These are phyloP conservation scores for Nakazawaea molendinolei DNA, from an alignment of 805 yeast species.

Conservation along the genomic window DNA sequence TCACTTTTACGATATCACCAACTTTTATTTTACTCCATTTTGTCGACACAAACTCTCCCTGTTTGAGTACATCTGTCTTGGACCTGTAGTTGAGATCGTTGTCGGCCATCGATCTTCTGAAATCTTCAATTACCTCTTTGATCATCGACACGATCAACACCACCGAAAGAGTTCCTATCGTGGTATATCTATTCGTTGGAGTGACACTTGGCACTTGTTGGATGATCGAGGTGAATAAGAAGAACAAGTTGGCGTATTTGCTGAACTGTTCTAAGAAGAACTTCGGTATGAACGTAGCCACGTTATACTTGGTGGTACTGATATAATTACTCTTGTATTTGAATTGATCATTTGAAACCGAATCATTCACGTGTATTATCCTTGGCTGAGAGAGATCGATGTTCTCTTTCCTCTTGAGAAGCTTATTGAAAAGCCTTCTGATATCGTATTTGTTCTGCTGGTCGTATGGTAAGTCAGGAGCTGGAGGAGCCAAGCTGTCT, in stretches of 20 bases:
- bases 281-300: conserved; percentile 90
- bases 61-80: conserved; percentile 51
- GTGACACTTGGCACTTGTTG: conserved; percentile 97
- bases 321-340: conserved; percentile 77
- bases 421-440: conserved; percentile 7
- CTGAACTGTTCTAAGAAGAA: conserved; percentile 95
- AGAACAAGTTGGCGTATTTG: conserved; percentile 92
- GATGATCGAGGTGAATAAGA: conserved; percentile 82
- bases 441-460: conserved; percentile 12
- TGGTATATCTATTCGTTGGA: conserved; percentile 93
- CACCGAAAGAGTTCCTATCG: conserved; percentile 82
- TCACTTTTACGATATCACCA: conserved; percentile 84
- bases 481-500: conserved; percentile 10
- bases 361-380: conserved; percentile 61
- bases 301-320: conserved; percentile 91
- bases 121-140: conserved; percentile 86
- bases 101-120: conserved; percentile 84
- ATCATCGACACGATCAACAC: conserved; percentile 88
- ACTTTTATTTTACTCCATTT: conserved; percentile 86
- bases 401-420: conserved; percentile 7
- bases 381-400: conserved; percentile 37
- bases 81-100: conserved; percentile 76
- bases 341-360: conserved; percentile 42
- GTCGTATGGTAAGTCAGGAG: conserved; percentile 5
- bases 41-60: conserved; percentile 57